Conservation (phyloP, 2,329 filamentous ascomycete genomes). For the Helotiales sp. region DNA sequence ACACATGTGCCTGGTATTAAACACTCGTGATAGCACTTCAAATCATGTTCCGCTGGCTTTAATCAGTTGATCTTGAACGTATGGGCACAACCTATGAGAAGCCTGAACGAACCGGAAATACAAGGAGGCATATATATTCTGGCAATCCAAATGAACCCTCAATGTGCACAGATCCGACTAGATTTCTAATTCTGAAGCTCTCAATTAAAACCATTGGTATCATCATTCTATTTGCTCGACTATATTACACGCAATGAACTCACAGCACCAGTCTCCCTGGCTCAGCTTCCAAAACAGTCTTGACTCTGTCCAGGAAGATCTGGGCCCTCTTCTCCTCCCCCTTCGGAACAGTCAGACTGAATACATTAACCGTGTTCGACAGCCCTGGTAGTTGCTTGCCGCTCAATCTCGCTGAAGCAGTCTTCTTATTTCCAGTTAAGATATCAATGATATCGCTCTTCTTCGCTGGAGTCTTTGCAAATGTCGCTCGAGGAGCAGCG, state of each 20-base stretch:
- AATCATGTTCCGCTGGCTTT: too few species aligned
- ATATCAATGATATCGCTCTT: conserved; percentile 84
- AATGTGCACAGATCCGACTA: too few species aligned
- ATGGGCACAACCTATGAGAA: too few species aligned
- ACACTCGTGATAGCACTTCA: too few species aligned
- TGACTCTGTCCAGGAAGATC: conserved; percentile 84
- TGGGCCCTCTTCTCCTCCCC: conserved; percentile 82
- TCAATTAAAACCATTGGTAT: conserved; percentile 10
- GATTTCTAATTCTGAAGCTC: not conserved
- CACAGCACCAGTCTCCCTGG: conserved; percentile 74
- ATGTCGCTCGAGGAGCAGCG: conserved; percentile 44
- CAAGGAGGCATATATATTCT: too few species aligned
- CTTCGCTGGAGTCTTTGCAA: conserved; percentile 46
- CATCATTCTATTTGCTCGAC: conserved; percentile 27
- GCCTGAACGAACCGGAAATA: too few species aligned
- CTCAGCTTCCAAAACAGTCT: conserved; percentile 80
- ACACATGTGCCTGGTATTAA: too few species aligned
- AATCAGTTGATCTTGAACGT: too few species aligned
- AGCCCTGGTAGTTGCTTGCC: conserved; percentile 51
- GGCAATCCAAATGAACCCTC: too few species aligned
- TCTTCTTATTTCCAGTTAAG: conserved; percentile 57
- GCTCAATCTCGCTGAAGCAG: conserved; percentile 32
- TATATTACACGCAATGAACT: conserved; percentile 36
- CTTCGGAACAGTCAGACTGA: conserved; percentile 79
- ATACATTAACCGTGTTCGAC: conserved; percentile 70